Conservation (phyloP, 2,329 filamentous ascomycete genomes). For the Penicillium sp. region DNA sequence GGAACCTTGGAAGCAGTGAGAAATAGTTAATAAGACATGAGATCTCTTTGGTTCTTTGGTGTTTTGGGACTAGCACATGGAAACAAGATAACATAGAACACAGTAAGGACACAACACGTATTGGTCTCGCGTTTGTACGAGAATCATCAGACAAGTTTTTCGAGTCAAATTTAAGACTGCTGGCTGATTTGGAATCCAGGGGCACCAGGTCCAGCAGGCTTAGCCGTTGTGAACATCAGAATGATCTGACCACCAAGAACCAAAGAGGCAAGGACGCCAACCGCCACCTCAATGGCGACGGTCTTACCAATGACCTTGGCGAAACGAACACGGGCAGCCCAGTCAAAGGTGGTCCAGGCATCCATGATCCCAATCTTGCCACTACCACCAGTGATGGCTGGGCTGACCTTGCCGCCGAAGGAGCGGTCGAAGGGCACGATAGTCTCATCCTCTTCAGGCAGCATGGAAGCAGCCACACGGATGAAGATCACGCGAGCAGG, state of each 20-base stretch:
- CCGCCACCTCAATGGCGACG: constrained; percentile 55
- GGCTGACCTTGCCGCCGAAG: constrained; percentile 74
- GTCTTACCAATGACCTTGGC: constrained; percentile 76
- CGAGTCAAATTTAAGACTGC: background rate
- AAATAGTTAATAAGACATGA: too few species aligned
- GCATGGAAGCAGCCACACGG: constrained; percentile 83
- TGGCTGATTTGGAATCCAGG: background rate
- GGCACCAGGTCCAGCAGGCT: constrained; percentile 1
- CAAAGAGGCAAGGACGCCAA: constrained; percentile 51
- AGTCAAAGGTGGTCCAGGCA: constrained; percentile 78
- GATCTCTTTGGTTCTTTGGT: too few species aligned
- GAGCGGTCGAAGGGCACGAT: constrained; percentile 90
- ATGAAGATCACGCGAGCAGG: constrained; percentile 76
- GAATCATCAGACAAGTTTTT: background rate
- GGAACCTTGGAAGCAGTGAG: too few species aligned
- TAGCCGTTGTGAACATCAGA: constrained; percentile 32
- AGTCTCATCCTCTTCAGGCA: constrained; percentile 77
- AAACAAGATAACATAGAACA: background rate
- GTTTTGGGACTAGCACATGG: background rate
- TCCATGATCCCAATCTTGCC: constrained; percentile 72
- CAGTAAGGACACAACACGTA: background rate
- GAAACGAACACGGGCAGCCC: constrained; percentile 70
- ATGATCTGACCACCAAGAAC: constrained; percentile 57
- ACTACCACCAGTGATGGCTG: constrained; percentile 71
- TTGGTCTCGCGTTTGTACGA: background rate